These are phyloP conservation scores for Neurospora tetrasperma DNA, from an alignment of 495 filamentous ascomycete species.

Conservation along the genomic window DNA sequence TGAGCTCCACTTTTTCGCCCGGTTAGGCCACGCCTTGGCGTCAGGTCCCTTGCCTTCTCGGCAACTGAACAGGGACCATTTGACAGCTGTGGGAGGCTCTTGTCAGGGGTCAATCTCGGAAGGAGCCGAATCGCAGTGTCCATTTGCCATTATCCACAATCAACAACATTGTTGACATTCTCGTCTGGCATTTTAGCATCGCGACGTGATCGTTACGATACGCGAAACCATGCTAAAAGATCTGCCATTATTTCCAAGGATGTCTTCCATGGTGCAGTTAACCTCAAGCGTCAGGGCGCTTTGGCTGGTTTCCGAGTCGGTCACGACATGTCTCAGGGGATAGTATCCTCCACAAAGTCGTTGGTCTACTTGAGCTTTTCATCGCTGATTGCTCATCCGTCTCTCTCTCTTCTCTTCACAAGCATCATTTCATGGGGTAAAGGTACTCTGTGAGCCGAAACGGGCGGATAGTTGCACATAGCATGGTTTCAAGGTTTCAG, in stretches of 20 bases:
- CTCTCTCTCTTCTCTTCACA: not conserved
- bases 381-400: not conserved
- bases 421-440: not conserved
- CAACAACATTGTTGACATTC: not conserved
- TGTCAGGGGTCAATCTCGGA: not conserved
- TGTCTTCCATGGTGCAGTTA: not conserved
- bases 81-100: not conserved
- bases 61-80: not conserved
- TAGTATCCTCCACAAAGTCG: not conserved
- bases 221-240: not conserved
- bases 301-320: not conserved
- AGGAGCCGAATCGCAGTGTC: not conserved
- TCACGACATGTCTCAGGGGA: not conserved
- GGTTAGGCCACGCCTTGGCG: too few relatives aligned
- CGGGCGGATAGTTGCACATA: not conserved
- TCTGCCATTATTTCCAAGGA: not conserved
- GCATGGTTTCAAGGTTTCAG: not conserved
- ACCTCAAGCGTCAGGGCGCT: not conserved
- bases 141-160: not conserved
- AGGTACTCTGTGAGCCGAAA: not conserved
- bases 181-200: not conserved
- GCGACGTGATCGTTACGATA: not conserved
- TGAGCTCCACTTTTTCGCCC: too few relatives aligned
- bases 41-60: too few relatives aligned
- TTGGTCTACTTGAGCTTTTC: not conserved